These are phyloP conservation scores for Hura crepitans DNA, from an alignment of 441 rosid genomes.

Conservation along the genomic window DNA sequence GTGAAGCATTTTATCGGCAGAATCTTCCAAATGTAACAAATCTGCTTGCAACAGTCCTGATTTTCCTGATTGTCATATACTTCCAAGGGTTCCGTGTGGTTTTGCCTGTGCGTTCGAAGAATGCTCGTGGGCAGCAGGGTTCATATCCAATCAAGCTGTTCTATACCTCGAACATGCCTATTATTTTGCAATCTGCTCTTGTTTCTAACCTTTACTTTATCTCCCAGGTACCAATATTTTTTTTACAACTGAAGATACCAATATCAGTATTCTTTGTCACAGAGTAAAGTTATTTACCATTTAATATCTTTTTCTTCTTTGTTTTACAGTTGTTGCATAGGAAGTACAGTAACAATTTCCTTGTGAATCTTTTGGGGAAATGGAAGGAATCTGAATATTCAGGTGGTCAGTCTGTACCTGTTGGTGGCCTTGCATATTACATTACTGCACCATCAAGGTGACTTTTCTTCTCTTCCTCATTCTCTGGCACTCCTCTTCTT, in stretches of 20 bases:
- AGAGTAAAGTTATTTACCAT: not conserved
- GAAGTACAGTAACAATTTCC: slow-evolving; percentile 68
- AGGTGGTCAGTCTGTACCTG: slow-evolving; percentile 74
- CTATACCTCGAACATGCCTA: slow-evolving; percentile 82
- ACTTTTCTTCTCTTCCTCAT: not conserved
- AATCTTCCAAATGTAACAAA: slow-evolving; percentile 92
- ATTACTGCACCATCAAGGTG: slow-evolving; percentile 85
- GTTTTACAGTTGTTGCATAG: slow-evolving; percentile 59
- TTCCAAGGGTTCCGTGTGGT: slow-evolving; percentile 90
- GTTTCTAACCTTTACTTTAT: slow-evolving; percentile 89
- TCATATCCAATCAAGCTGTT: slow-evolving; percentile 84
- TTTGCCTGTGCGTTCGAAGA: slow-evolving; percentile 71
- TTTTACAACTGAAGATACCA: no score
- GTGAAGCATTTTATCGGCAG: slow-evolving; percentile 93
- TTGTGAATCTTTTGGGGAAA: slow-evolving; percentile 74
- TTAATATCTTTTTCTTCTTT: not conserved
- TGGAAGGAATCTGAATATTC: slow-evolving; percentile 93
- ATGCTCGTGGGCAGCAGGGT: slow-evolving; percentile 85
- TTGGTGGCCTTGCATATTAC: slow-evolving; percentile 85
- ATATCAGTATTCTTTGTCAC: not conserved
- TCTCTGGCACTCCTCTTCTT: not conserved
- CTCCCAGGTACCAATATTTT: slow-evolving; percentile 89
- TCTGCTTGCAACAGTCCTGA: slow-evolving; percentile 60
- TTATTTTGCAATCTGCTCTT: slow-evolving; percentile 85
- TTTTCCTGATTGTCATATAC: slow-evolving; percentile 59